Conservation (phyloP, 495 filamentous ascomycete genomes). For the Coniosporium apollinis region DNA sequence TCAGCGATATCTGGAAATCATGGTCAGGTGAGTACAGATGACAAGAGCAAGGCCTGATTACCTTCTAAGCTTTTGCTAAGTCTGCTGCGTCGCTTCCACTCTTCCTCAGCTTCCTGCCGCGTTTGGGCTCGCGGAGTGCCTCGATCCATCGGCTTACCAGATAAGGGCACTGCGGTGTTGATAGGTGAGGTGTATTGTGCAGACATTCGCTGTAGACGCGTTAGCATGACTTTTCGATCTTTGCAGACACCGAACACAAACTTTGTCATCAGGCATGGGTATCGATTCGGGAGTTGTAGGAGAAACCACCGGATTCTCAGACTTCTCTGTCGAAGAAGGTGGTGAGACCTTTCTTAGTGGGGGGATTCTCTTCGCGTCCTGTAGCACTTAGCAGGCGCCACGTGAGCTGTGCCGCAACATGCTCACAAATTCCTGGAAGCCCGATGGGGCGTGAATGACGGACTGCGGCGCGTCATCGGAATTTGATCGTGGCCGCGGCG, state of each 20-base stretch:
- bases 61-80: slow-evolving; percentile 47
- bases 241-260: slow-evolving; percentile 9
- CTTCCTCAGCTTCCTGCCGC: slow-evolving; percentile 48
- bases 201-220: slow-evolving; percentile 1
- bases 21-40: slow-evolving; percentile 17
- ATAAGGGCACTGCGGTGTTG: slow-evolving; percentile 46
- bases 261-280: slow-evolving; percentile 13
- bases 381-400: slow-evolving; percentile 3
- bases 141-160: slow-evolving; percentile 45
- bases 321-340: slow-evolving; percentile 13
- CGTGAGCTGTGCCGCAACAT: too few relatives aligned
- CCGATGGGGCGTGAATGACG: slow-evolving; percentile 73
- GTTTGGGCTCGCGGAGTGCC: slow-evolving; percentile 74
- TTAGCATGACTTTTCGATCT: slow-evolving; percentile 4
- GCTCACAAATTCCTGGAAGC: slow-evolving; percentile 62
- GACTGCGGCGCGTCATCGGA: slow-evolving; percentile 61
- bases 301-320: slow-evolving; percentile 12
- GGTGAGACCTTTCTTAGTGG: slow-evolving; percentile 3
- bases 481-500: slow-evolving; percentile 35
- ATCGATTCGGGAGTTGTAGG: slow-evolving; percentile 6
- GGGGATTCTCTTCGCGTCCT: slow-evolving; percentile 16
- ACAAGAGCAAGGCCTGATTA: slow-evolving; percentile 25
- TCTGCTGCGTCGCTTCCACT: slow-evolving; percentile 29
- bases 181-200: slow-evolving; percentile 14
- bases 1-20: slow-evolving; percentile 18